Conservation (phyloP, 495 filamentous ascomycete genomes). For the Neurospora sp. region DNA sequence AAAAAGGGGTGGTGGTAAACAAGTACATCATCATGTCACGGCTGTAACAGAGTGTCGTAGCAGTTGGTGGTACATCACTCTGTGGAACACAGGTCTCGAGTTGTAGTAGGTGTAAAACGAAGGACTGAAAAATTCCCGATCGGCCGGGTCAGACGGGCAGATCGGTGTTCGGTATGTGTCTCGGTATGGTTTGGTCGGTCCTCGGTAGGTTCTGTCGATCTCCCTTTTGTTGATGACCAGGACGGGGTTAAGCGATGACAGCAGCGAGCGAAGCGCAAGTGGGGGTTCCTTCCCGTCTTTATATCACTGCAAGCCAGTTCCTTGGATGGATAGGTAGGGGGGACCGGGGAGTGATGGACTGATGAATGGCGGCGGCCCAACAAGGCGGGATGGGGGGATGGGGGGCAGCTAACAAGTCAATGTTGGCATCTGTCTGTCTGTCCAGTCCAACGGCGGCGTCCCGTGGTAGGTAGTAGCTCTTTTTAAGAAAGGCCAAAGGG, state of each 20-base stretch:
- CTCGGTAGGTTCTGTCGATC: background rate
- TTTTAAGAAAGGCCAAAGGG: background rate
- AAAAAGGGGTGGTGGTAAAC: background rate
- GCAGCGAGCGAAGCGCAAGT: background rate
- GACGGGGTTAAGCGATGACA: background rate
- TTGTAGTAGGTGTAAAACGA: slow-evolving; percentile 8
- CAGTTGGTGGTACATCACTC: slow-evolving; percentile 19
- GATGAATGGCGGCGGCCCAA: background rate
- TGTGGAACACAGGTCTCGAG: slow-evolving; percentile 5
- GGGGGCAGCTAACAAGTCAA: background rate
- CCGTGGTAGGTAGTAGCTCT: background rate
- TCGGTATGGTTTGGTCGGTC: background rate
- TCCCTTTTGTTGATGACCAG: background rate
- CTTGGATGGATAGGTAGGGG: background rate
- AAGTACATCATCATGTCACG: slow-evolving; percentile 9
- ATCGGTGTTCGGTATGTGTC: slow-evolving; percentile 5
- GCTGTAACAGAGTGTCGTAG: slow-evolving; percentile 9
- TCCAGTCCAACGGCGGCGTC: background rate
- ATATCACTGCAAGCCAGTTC: background rate
- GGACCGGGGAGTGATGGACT: background rate
- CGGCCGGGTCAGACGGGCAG: slow-evolving; percentile 18
- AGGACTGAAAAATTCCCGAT: slow-evolving; percentile 15
- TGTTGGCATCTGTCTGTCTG: background rate
- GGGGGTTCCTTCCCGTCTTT: background rate
- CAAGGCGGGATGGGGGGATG: background rate